Evolutionary conservation across 2,329 filamentous ascomycete genomes (phyloP).

Genomic region (Corynespora cassiicola): DNA sequence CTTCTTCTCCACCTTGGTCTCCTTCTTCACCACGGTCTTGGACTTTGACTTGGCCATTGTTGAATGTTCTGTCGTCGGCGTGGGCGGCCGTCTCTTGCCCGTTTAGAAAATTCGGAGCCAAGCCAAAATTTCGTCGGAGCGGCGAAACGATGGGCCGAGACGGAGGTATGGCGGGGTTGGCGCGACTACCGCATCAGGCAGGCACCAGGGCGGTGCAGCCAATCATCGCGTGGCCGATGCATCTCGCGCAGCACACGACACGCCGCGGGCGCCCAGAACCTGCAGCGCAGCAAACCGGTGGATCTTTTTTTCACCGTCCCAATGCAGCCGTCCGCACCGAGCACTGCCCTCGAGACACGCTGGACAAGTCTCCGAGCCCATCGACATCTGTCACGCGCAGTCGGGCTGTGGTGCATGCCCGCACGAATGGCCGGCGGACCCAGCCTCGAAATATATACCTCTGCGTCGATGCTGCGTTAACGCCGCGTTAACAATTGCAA

Average conservation of each 20-base stretch:
- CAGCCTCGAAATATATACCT: no score
- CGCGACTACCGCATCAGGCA: constrained; percentile 16
- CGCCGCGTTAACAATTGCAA: no score
- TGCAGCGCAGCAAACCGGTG: constrained; percentile 21
- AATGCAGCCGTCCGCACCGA: constrained; percentile 15
- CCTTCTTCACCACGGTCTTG: constrained; percentile 27
- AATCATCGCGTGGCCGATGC: constrained; percentile 32
- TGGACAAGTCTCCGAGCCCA: constrained; percentile 1
- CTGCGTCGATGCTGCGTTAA: no score
- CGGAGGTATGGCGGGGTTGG: constrained; percentile 20
- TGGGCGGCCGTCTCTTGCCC: constrained; percentile 11
- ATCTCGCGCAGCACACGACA: constrained; percentile 28
- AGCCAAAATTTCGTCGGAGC: constrained; percentile 19
- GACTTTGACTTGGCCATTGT: constrained; percentile 43
- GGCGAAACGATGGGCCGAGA: constrained; percentile 19
- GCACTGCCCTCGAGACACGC: constrained; percentile 9
- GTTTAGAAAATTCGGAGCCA: constrained; percentile 18
- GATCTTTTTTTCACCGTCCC: constrained; percentile 11
- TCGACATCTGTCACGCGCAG: no score
- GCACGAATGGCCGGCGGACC: no score
- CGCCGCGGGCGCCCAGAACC: constrained; percentile 11
- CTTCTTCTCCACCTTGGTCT: constrained; percentile 26
- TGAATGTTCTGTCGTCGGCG: constrained; percentile 9
- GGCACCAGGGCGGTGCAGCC: constrained; percentile 10
- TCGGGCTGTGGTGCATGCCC: no score